Evolutionary conservation across 805 yeast species (phyloP), one percentile per base, ranked within the genome.

Genomic region (Naumovozyma castellii): DNA sequence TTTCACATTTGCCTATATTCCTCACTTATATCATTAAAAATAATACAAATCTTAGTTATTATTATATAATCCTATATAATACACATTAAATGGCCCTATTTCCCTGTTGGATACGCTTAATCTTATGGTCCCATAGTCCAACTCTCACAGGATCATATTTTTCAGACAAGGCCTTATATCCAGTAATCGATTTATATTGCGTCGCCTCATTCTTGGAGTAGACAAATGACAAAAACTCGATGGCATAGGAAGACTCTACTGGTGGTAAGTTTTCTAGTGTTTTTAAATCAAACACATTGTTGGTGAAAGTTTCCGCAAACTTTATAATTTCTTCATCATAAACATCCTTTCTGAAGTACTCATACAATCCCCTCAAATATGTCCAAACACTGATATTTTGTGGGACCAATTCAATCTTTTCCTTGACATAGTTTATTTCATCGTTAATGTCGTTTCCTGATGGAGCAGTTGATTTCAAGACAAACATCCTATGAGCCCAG

Each of bases 351-450:
- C 39, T 34, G 35, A 52, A 46, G 25, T 47, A 41, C 13, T 63
- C 61, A 49, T 70, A 68, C 0, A 84, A 48, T 1, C 90, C 95
- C 5, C 59, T 54, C 14, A 87, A 58, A 55, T 90, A 92, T 51
- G 81, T 80, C 98, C 97, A 90, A 0, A 83, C 65, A 5, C 94
- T 78, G 34, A 82, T 78, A 56, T 92, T 90, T 34, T 83, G 85
- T 1, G 96, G 94, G 2, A 86, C 78, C 27, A 60, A 29, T 3
- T 47, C 64, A 16, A 90, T 82, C 41, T 67, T 58, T 1, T 46
- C 53, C 48, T 65, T 67, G 2, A 74, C 71, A 52, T 61, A 84
- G 3, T 64, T 67, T 2, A 80, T 52, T 52, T 88, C 97, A 3
- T 51, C 50, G 0, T 60, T 53, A 19, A 48, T 16, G 28, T 39